Base-by-base conservation (phyloP, 495 filamentous ascomycete genomes). In the Lichenothelia convexa region DNA sequence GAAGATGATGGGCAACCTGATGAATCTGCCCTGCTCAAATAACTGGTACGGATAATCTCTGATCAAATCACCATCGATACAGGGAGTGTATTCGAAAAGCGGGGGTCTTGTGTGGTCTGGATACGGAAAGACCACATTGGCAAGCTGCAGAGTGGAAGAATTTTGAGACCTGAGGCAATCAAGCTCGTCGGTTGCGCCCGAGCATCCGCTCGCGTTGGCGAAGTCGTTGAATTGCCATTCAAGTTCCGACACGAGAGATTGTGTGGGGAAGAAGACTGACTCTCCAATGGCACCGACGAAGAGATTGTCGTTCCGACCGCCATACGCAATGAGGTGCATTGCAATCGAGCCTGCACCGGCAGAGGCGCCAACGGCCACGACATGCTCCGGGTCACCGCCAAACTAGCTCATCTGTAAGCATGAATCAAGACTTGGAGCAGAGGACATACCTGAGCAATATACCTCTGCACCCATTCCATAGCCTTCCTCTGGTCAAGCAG, bases 361-460 rank as follows among this genome's bases (percentile, higher is more conserved):
- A 18, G 72, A 78, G 13, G 66, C 70, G 34, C 80, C 77, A 40
- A 73, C 70, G 23, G 84, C 69, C 15, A 77, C 71, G 17, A 84
- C 70, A 42, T 78, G 76, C 8, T 65, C 43, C 1, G 78, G 76
- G 43, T 86, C 68, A 22, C 80, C 79, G 18, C 78, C 80, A 39
- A 86, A 84, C 61, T 78, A 38, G 5, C 5, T 9, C 17, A 2
- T 29, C 15, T 13, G 15, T 29, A 9, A 29, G 24, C 24, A n/a
- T n/a, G 24, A 29, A 29, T 9, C 9, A 9, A 29, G 24, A 29
- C 29, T n/a, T 43, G 43, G 26, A 30, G 35, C 7, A 35, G 21
- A 1, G 19, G 12, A 23, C 1, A 8, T 18, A 44, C 41, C 30
- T 44, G 18, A 26, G 24, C 18, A 16, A 45, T 45, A 31, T 45